Evolutionary conservation across 495 filamentous ascomycete genomes (phyloP).

Genomic region (Neurospora sp.): DNA sequence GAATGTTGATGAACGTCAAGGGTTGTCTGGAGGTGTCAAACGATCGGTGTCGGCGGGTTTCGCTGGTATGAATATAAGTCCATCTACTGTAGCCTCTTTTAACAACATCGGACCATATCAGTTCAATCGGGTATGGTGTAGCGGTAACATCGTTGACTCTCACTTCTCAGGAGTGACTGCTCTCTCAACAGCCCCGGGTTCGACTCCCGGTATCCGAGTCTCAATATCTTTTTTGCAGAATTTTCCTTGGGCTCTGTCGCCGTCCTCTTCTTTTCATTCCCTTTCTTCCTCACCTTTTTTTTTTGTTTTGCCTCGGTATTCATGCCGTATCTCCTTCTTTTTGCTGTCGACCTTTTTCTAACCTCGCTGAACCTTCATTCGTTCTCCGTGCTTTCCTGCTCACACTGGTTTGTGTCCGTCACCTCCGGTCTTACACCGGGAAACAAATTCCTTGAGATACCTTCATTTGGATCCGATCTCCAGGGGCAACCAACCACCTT

Average conservation of each 20-base stretch:
- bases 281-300: background rate
- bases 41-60: too few species aligned
- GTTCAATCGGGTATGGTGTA: background rate
- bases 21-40: too few species aligned
- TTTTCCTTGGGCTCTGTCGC: background rate
- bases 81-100: fast-evolving
- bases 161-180: background rate
- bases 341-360: too few species aligned
- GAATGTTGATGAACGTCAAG: background rate
- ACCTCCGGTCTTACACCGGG: background rate
- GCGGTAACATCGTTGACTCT: background rate
- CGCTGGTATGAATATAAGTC: background rate
- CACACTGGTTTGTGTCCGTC: background rate
- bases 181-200: background rate
- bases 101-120: background rate
- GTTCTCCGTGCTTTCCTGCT: background rate
- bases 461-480: background rate
- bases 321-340: background rate
- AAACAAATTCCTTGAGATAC: background rate
- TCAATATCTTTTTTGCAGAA: background rate
- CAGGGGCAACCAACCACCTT: background rate
- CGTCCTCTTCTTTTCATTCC: background rate
- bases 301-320: too few species aligned
- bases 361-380: too few species aligned
- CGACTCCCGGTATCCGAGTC: background rate